Evolutionary conservation across 148 eudicot species (phyloP).

Genomic region (Chenopodium suecicum): DNA sequence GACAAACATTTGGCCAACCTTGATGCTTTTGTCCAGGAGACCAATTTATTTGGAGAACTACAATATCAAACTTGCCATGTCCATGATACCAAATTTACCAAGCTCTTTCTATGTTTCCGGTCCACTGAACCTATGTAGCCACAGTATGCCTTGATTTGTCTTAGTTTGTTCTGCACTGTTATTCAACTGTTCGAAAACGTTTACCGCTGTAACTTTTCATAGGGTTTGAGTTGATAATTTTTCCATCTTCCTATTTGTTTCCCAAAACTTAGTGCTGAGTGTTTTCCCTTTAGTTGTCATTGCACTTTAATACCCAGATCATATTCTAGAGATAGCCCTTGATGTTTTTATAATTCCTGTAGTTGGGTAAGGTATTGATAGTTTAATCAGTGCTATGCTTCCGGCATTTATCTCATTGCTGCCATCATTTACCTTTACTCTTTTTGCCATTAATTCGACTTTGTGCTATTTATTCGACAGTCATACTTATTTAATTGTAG

Average conservation of each 20-base stretch:
- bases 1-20: conserved; percentile 66
- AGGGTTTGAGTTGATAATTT: conserved; percentile 22
- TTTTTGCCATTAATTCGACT: background rate
- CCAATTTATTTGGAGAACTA: conserved; percentile 61
- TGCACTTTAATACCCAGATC: conserved; percentile 15
- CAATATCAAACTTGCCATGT: conserved; percentile 66
- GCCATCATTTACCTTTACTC: background rate
- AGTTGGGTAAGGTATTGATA: background rate
- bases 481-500: background rate
- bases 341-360: conserved; percentile 10
- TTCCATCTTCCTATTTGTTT: conserved; percentile 17
- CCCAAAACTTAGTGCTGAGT: conserved; percentile 26
- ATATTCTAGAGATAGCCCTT: conserved; percentile 12
- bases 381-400: background rate
- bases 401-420: background rate
- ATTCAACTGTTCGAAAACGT: conserved; percentile 15
- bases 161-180: conserved; percentile 24
- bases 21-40: conserved; percentile 69
- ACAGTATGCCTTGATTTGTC: conserved; percentile 39
- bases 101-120: conserved; percentile 43
- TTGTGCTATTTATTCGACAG: background rate
- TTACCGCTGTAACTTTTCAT: conserved; percentile 28
- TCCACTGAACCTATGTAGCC: conserved; percentile 68
- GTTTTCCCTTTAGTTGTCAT: conserved; percentile 20
- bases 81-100: conserved; percentile 62